phyloP scores from a whole-genome alignment of 768 basidiomycete species.

The Mycena galericulata region DNA sequence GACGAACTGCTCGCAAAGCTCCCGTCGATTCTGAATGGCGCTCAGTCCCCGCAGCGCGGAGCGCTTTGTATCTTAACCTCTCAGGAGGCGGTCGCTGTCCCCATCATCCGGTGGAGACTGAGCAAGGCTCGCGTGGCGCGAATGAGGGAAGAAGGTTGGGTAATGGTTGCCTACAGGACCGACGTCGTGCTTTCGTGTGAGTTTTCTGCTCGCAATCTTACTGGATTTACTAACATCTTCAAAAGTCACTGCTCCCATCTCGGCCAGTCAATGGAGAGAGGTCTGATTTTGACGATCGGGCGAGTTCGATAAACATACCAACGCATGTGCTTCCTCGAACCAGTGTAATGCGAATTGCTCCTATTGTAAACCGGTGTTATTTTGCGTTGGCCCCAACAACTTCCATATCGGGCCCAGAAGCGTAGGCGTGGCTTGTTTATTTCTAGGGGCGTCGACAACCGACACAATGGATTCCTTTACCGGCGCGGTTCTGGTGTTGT shows the following conservation, averaged over 20 bases:
- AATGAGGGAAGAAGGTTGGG: constrained; percentile 17
- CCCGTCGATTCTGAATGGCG: constrained; percentile 16
- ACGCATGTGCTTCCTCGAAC: not conserved
- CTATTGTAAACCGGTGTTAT: too few relatives aligned
- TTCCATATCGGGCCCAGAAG: not conserved
- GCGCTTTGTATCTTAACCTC: constrained; percentile 12
- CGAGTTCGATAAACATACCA: too few relatives aligned
- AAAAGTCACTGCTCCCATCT: constrained; percentile 14
- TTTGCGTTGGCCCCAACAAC: not conserved
- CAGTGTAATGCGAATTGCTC: too few relatives aligned
- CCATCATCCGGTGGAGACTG: constrained; percentile 16
- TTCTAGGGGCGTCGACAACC: too few relatives aligned
- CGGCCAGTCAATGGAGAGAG: constrained; percentile 16
- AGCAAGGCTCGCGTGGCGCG: constrained; percentile 15
- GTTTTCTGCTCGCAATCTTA: not conserved
- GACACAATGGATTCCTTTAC: too few relatives aligned
- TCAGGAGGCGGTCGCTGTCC: constrained; percentile 12
- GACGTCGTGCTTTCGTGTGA: constrained; percentile 14
- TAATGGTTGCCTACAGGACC: constrained; percentile 22
- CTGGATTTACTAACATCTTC: not conserved
- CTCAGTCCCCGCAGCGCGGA: not conserved
- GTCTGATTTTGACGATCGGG: not conserved
- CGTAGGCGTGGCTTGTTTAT: not conserved
- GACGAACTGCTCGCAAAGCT: constrained; percentile 5
- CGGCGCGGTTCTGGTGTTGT: too few relatives aligned